Evolutionary conservation across 441 rosid species (phyloP), one percentile per base, ranked within the genome.

Genomic region (Flueggea neowawraea): DNA sequence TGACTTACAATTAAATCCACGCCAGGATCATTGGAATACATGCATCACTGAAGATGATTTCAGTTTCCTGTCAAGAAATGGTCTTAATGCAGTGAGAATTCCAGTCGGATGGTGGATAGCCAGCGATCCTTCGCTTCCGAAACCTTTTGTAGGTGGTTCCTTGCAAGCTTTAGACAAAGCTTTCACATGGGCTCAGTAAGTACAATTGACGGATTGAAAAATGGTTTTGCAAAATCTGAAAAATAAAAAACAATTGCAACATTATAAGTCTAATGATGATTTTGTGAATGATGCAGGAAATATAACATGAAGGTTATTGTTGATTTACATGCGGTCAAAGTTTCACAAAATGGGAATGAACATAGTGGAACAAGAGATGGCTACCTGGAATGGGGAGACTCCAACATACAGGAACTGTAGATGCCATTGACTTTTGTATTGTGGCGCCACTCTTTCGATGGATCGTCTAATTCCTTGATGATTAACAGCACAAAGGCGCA

Each of bases 51-150:
- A 85, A 61, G 75, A 75, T 1, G 88, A 85, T 66, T 85, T 85
- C 66, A 79, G 78, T 62, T 77, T 77, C 79, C 72, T 82, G 15
- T 69, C 82, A 0, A n/a, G 44, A 31, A 79, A 77, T 33, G 84
- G 91, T 50, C 28, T 82, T 6, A 66, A 79, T 54, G 79, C 80
- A 2, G 85, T 81, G 47, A 74, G 88, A 70, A 81, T 85, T 52
- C 91, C 88, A 1, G 83, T 85, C 36, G 88, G 86, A 4, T 85
- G 88, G 91, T 85, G 86, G 91, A 85, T 83, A 43, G 84, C 86
- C 7, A 75, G 82, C 12, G 84, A 78, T 58, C 83, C 86, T 2
- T 53, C 54, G 0, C 86, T 88, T 9, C 86, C 88, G 12, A 36
- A 1, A 1, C 88, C 88, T 58, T 85, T 67, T n/a, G 82, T 74